Conservation (phyloP, 306 rosid species). For the Abrus pulchellus region DNA sequence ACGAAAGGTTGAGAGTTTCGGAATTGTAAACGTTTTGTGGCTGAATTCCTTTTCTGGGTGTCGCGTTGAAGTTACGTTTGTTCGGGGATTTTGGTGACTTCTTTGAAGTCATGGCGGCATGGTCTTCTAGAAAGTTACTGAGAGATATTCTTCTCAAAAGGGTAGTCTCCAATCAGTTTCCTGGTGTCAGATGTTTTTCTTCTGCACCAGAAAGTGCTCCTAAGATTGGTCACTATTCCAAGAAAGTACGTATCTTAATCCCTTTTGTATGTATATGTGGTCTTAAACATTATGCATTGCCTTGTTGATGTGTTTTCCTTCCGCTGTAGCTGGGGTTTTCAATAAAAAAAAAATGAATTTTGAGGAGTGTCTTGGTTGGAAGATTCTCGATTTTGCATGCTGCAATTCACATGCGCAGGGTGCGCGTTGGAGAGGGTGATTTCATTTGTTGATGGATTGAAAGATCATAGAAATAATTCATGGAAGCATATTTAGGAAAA, state of each 20-base stretch:
- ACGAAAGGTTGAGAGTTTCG: neutral
- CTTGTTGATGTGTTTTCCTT: slow-evolving; percentile 21
- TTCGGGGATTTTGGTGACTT: neutral
- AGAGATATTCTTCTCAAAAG: slow-evolving; percentile 57
- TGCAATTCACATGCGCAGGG: neutral
- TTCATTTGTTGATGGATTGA: slow-evolving; percentile 20
- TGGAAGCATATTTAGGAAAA: neutral
- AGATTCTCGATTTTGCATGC: slow-evolving; percentile 30
- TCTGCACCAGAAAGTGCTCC: slow-evolving; percentile 67
- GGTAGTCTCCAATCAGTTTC: slow-evolving; percentile 48
- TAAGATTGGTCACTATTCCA: slow-evolving; percentile 76
- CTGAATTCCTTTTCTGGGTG: slow-evolving; percentile 1
- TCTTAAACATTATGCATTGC: neutral
- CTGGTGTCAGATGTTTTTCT: slow-evolving; percentile 64
- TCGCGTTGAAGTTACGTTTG: slow-evolving; percentile 42
- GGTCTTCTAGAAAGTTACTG: slow-evolving; percentile 66
- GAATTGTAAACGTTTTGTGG: slow-evolving; percentile 24
- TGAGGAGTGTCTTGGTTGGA: neutral
- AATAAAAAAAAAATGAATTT: neutral
- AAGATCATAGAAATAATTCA: neutral
- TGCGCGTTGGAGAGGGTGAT: neutral
- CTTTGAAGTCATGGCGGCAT: slow-evolving; percentile 72
- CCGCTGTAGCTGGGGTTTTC: neutral
- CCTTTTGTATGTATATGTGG: neutral
- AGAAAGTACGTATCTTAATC: slow-evolving; percentile 67